These are phyloP conservation scores for Candida chilensis DNA, from an alignment of 805 yeast genomes.

Conservation along the genomic window DNA sequence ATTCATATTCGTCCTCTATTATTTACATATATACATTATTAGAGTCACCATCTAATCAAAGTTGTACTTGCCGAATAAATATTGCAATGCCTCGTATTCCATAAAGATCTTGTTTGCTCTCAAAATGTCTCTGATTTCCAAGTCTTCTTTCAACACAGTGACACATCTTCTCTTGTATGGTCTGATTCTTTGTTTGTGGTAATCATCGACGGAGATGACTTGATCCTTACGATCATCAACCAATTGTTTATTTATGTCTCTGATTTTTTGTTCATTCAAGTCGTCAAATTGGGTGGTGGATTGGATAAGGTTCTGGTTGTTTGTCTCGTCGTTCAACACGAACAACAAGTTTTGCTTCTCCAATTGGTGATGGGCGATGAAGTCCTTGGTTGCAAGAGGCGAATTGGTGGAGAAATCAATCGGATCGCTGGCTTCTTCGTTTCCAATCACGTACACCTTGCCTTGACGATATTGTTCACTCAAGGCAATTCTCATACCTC, in stretches of 20 bases:
- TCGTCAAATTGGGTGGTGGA: too few species aligned
- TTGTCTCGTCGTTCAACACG: too few species aligned
- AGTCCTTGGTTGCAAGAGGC: constrained; percentile 38
- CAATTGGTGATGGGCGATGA: constrained; percentile 39
- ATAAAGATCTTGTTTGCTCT: constrained; percentile 70
- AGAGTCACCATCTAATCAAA: too few species aligned
- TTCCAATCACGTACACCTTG: constrained; percentile 63
- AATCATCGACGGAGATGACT: too few species aligned
- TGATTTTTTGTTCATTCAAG: too few species aligned
- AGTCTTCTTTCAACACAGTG: constrained; percentile 65
- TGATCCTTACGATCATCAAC: too few species aligned
- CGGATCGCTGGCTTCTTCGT: constrained; percentile 16
- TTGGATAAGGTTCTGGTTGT: too few species aligned
- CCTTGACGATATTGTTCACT: constrained; percentile 76
- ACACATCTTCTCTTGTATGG: constrained; percentile 48
- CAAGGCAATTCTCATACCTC: constrained; percentile 76
- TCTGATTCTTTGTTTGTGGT: too few species aligned
- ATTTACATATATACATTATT: too few species aligned
- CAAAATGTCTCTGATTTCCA: constrained; percentile 76
- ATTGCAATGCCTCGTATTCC: constrained; percentile 65
- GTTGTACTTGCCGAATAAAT: too few species aligned
- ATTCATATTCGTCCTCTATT: too few species aligned
- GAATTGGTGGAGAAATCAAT: constrained; percentile 28
- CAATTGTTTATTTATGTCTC: too few species aligned
- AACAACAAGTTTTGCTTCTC: constrained; percentile 52